Conservation (phyloP, 352 stramenopile genomes). For the Globisporangium cederbergense region DNA sequence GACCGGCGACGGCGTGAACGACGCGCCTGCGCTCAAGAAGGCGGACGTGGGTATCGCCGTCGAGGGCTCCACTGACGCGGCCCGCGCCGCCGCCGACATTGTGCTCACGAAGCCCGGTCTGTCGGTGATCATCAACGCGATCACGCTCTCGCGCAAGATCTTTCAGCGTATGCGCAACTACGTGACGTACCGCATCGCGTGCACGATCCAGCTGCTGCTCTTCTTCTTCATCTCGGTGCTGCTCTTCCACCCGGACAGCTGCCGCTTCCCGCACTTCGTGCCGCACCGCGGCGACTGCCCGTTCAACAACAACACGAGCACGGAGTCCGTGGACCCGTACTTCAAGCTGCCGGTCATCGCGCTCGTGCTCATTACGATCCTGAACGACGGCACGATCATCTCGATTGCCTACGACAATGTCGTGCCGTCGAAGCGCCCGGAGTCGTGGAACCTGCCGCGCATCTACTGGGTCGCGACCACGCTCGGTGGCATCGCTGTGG, state of each 20-base stretch:
- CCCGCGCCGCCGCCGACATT: conserved; percentile 90
- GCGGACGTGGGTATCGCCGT: conserved; percentile 77
- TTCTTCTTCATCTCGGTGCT: conserved; percentile 94
- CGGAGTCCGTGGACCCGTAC: conserved; percentile 56
- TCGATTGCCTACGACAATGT: conserved; percentile 90
- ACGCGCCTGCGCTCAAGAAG: conserved; percentile 66
- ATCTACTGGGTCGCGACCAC: conserved; percentile 53
- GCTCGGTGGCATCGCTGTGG: conserved; percentile 75
- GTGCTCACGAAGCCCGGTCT: conserved; percentile 93
- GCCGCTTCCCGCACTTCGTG: conserved; percentile 70
- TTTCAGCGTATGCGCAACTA: conserved; percentile 94
- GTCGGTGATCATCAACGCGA: conserved; percentile 88
- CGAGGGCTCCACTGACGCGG: conserved; percentile 85
- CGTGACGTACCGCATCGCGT: conserved; percentile 92
- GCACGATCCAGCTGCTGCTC: conserved; percentile 89
- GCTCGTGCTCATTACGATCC: conserved; percentile 92
- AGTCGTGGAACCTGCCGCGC: conserved; percentile 71
- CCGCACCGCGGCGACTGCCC: conserved; percentile 46
- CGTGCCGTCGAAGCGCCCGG: conserved; percentile 57
- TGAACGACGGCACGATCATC: conserved; percentile 94
- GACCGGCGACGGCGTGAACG: conserved; percentile 74
- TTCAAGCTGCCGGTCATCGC: conserved; percentile 93
- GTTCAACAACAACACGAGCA: conserved; percentile 36
- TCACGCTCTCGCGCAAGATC: conserved; percentile 90
- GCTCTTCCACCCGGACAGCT: conserved; percentile 79